Evolutionary conservation across 164 flowering plant species (phyloP), one percentile per base, ranked within the genome.

Genomic region (Hamamelis virginiana): DNA sequence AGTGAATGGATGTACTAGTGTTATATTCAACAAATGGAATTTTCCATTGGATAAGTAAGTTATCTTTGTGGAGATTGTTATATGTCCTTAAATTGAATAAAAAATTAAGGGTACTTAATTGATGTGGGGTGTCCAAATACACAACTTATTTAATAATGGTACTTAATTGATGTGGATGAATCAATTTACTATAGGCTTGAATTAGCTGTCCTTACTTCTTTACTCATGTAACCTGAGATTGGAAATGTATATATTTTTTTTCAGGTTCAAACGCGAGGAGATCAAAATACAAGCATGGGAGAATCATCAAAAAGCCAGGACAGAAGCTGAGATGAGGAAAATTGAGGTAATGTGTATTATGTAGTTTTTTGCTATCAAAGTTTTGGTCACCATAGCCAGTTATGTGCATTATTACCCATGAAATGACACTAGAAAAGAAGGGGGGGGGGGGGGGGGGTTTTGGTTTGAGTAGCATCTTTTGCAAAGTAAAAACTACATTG

Each of bases 211-310:
- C 57, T 66, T 58, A 46, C 44, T 63, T 28, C 11, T 47, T 72
- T 53, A 10, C n/a, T 21, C 41, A 11, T 66, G 53, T 50, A 57
- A 47, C 33, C 50, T 71, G 16, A 69, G 51, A 61, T 41, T 27
- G 9, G 33, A 4, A 38, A 13, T 62, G 45, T n/a, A 65, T 68
- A 62, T 65, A n/a, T n/a, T n/a, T 59, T n/a, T 65, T 33, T 72
- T 61, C 79, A 92, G 97, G 83, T 92, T 76, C 70, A 88, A 86
- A 77, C 88, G 89, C n/a, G 98, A 91, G 74, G 96, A 92, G 75
- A 79, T 91, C 72, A 91, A 84, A 76, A 91, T 92, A 74, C 83
- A 86, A 64, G 93, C 90, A 68, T 92, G 98, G 98, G 96, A 92
- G 77, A 88, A 85, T 76, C 96, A 89, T 73, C 91, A 92, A 62